A percentile compares a stretch with the other conserved stretches of the same genome.
Evolutionary conservation across 1,139 yeast species (phyloP).

Genomic region (Debaryomyces subglobosus): DNA sequence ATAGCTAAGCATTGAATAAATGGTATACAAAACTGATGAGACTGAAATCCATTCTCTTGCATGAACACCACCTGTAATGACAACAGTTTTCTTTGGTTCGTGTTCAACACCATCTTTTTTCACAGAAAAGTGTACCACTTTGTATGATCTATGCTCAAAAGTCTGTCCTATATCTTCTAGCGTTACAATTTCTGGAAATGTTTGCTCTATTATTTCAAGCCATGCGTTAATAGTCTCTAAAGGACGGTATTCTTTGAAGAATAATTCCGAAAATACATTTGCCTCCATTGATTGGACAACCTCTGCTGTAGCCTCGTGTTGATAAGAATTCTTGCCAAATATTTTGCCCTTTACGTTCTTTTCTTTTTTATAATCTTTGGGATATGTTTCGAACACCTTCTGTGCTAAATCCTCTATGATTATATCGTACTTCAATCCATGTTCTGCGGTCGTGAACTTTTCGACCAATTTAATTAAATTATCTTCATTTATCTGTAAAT

Average conservation of each 20-base stretch:
- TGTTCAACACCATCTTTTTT: slow-evolving; percentile 48
- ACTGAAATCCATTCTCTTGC: slow-evolving; percentile 91
- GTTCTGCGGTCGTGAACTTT: slow-evolving; percentile 17
- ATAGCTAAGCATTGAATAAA: slow-evolving; percentile 57
- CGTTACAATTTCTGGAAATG: slow-evolving; percentile 60
- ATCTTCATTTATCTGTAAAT: slow-evolving; percentile 34
- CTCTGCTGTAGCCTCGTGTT: slow-evolving; percentile 24
- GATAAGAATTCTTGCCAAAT: slow-evolving; percentile 15
- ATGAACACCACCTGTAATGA: slow-evolving; percentile 83
- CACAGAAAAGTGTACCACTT: slow-evolving; percentile 64
- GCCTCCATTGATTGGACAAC: slow-evolving; percentile 20
- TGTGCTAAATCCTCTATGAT: slow-evolving; percentile 63
- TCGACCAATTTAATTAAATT: slow-evolving; percentile 26
- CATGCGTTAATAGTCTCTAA: slow-evolving; percentile 71
- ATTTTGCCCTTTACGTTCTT: slow-evolving; percentile 6
- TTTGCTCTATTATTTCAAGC: slow-evolving; percentile 58
- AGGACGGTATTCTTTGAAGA: slow-evolving; percentile 73
- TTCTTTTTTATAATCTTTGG: slow-evolving; percentile 25
- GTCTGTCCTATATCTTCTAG: slow-evolving; percentile 75
- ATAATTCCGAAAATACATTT: slow-evolving; percentile 42
- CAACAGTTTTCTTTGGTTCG: slow-evolving; percentile 62
- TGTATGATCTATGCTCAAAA: slow-evolving; percentile 69
- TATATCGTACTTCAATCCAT: slow-evolving; percentile 27
- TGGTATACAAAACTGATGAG: slow-evolving; percentile 64
- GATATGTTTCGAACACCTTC: slow-evolving; percentile 57